Conservation (phyloP, 495 filamentous ascomycete genomes). For the Hypoxylon intermedium region DNA sequence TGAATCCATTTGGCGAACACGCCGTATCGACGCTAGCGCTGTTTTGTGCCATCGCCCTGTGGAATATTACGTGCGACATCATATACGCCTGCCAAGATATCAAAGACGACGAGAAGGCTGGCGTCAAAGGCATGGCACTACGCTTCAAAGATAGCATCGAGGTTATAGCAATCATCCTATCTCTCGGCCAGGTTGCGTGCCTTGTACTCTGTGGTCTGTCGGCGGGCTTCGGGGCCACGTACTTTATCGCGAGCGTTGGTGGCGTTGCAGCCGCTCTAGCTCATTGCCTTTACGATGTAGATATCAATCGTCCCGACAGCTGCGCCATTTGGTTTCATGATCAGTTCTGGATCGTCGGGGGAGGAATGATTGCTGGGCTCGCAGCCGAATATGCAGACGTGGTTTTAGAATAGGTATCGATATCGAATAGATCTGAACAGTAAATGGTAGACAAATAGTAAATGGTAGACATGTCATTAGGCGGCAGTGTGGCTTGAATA, state of each 20-base stretch:
- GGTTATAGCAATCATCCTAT: too few relatives aligned
- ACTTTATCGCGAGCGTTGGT: not conserved
- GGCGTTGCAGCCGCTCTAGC: not conserved
- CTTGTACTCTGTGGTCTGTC: not conserved
- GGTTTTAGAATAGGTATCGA: too few relatives aligned
- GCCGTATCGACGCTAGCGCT: too few relatives aligned
- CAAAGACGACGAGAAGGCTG: constrained; percentile 19
- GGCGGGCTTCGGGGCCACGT: not conserved
- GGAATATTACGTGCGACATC: constrained; percentile 40
- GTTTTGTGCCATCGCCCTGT: constrained; percentile 18
- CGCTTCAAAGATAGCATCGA: not conserved
- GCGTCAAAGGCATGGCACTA: constrained; percentile 22
- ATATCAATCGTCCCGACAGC: not conserved
- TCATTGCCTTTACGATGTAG: not conserved
- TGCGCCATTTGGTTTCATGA: not conserved
- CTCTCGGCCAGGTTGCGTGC: too few relatives aligned
- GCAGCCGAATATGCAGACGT: too few relatives aligned
- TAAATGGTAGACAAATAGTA: too few relatives aligned
- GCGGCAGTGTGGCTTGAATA: too few relatives aligned
- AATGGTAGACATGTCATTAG: too few relatives aligned
- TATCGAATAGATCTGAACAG: too few relatives aligned
- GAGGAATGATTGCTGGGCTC: too few relatives aligned
- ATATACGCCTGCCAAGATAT: constrained; percentile 32
- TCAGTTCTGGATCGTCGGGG: not conserved
- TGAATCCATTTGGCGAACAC: too few relatives aligned